Percentiles rank a stretch among this genome's conserved stretches.
phyloP scores from a whole-genome alignment of 2,329 filamentous ascomycete species.

The Diaporthe vaccinii region DNA sequence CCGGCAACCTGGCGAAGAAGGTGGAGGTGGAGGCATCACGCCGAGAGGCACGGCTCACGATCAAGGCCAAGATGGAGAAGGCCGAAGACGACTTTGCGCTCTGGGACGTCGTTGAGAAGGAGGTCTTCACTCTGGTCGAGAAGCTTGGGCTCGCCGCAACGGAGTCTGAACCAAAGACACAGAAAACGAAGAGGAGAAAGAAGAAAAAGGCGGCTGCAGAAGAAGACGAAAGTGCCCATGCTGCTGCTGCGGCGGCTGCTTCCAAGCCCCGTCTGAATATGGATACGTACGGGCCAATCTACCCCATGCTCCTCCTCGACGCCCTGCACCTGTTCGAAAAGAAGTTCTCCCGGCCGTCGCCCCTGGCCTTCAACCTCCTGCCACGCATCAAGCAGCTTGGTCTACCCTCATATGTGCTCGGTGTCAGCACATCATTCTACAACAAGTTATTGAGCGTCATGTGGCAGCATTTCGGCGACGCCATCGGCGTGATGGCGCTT shows the following conservation, averaged over 20 bases:
- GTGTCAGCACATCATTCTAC: slow-evolving; percentile 78
- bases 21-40: slow-evolving; percentile 57
- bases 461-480: slow-evolving; percentile 73
- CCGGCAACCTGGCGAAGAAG: slow-evolving; percentile 46
- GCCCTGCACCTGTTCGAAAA: slow-evolving; percentile 70
- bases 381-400: slow-evolving; percentile 78
- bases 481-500: slow-evolving; percentile 65
- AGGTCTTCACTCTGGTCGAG: slow-evolving; percentile 74
- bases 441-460: slow-evolving; percentile 73
- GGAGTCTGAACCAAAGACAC: not conserved
- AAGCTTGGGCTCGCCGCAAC: slow-evolving; percentile 64
- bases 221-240: slow-evolving; percentile 35
- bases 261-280: slow-evolving; percentile 57
- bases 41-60: slow-evolving; percentile 61
- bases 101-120: slow-evolving; percentile 75
- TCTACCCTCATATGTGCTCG: slow-evolving; percentile 78
- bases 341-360: slow-evolving; percentile 70
- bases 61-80: slow-evolving; percentile 66
- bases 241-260: slow-evolving; percentile 11
- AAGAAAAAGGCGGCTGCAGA: slow-evolving; percentile 40
- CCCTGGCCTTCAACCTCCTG: slow-evolving; percentile 71
- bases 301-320: slow-evolving; percentile 71
- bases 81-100: slow-evolving; percentile 74
- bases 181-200: slow-evolving; percentile 33
- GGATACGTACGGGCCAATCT: slow-evolving; percentile 73